Percentiles rank a stretch among this genome's conserved stretches.
Conservation (phyloP, 495 filamentous ascomycete genomes). For the Trichoderma reesei region DNA sequence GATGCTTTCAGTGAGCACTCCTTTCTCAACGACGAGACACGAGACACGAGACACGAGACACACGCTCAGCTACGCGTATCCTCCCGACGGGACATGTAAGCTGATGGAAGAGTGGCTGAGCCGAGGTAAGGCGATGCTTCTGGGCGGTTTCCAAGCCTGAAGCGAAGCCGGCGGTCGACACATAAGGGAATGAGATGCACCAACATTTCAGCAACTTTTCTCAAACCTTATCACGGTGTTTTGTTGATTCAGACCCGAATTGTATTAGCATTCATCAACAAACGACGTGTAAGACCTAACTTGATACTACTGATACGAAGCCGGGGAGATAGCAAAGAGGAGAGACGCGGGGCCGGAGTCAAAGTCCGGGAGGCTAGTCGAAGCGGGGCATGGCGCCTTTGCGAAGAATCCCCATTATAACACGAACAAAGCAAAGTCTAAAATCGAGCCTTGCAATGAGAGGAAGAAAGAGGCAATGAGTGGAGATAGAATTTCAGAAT, state of each 20-base stretch:
- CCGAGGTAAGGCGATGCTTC: not conserved
- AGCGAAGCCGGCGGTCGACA: not conserved
- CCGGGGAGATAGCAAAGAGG: not conserved
- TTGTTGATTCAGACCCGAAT: not conserved
- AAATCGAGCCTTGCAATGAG: too few relatives aligned
- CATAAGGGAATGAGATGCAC: not conserved
- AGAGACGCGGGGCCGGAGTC: not conserved
- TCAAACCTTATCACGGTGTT: not conserved
- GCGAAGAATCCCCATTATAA: too few relatives aligned
- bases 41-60: too few relatives aligned
- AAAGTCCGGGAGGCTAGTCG: not conserved
- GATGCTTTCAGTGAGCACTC: too few relatives aligned
- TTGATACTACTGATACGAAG: too few relatives aligned
- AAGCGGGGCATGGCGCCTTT: not conserved
- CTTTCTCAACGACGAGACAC: too few relatives aligned
- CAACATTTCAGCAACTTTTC: not conserved
- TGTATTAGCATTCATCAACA: not conserved
- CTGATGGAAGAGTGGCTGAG: not conserved
- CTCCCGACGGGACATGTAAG: not conserved
- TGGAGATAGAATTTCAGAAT: too few relatives aligned
- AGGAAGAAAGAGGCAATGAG: too few relatives aligned
- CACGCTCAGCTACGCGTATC: not conserved
- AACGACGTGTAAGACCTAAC: too few relatives aligned
- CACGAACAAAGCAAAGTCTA: too few relatives aligned
- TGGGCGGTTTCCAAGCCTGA: not conserved